Base-by-base conservation (phyloP, 257 asterid species). In the Nicotiana benthamiana region DNA sequence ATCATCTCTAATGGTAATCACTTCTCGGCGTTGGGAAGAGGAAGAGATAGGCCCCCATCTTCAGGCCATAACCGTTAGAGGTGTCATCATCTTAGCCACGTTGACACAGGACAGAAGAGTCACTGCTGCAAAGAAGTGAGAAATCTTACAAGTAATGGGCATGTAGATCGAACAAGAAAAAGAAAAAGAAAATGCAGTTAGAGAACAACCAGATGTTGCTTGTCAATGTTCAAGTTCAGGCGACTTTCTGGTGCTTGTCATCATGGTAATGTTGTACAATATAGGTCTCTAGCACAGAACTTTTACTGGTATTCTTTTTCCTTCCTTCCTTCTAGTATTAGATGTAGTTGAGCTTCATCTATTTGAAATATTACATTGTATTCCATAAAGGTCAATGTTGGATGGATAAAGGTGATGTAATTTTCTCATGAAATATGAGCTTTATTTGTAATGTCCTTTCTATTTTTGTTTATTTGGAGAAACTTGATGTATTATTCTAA, bases 41-140 rank as follows among this genome's bases (percentile, higher is more conserved):
- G n/a, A n/a, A n/a, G n/a, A n/a, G n/a, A n/a, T n/a, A n/a, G n/a
- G n/a, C n/a, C n/a, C n/a, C n/a, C n/a, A n/a, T n/a, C n/a, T n/a
- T n/a, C n/a, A n/a, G 90, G 89, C 75, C 27, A 87, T 83, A 90
- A 87, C 53, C 87, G 90, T 79, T 91, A 88, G 83, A 84, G 75
- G 82, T 20, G n/a, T 15, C 61, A 22, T 22, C 53, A 18, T 13
- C 72, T 30, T 9, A 2, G 16, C 22, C 34, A 48, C 9, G 24
- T 54, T 10, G n/a, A 54, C 22, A 54, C 9, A 18, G 24, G 61
- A 54, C 61, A 54, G 24, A n/a, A 6, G 6, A 54, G n/a, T 54
- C n/a, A 8, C 10, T n/a, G 61, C 24, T 54, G 54, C 17, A 51
- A 13, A 10, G 54, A 4, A 18, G 20, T 6, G 11, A 18, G 24